A percentile compares a stretch with the other conserved stretches of the same genome.
phyloP scores from a whole-genome alignment of 106 monocot species.

The Allium sativum region DNA sequence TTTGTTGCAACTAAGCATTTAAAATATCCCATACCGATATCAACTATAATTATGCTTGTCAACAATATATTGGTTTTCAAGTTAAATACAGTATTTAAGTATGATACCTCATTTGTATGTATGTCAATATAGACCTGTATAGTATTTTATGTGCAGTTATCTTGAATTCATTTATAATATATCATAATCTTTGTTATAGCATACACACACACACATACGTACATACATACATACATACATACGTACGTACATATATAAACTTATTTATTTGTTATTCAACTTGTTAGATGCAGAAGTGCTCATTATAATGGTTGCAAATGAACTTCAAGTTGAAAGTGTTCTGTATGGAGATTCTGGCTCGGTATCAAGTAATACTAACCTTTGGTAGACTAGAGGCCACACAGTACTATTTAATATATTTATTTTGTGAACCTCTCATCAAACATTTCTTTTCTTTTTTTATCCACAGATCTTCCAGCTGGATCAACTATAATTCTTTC shows the following conservation, averaged over 20 bases:
- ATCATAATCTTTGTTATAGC: background rate
- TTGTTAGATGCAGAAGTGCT: slow-evolving; percentile 72
- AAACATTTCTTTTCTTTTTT: slow-evolving; percentile 3
- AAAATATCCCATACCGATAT: too few relatives aligned
- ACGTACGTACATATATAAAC: too few relatives aligned
- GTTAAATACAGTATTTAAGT: too few relatives aligned
- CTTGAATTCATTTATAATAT: background rate
- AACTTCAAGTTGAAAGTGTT: slow-evolving; percentile 82
- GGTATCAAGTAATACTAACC: slow-evolving; percentile 37
- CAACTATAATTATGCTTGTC: too few relatives aligned
- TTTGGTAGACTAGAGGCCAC: too few relatives aligned
- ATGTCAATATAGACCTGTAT: background rate
- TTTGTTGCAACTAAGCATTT: too few relatives aligned
- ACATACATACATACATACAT: too few relatives aligned
- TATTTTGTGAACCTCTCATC: background rate
- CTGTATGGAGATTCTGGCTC: slow-evolving; percentile 72
- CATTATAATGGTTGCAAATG: slow-evolving; percentile 93
- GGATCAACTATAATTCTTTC: slow-evolving; percentile 83
- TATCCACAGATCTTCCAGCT: slow-evolving; percentile 42
- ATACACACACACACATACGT: too few relatives aligned
- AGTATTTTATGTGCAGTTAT: background rate
- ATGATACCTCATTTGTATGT: too few relatives aligned
- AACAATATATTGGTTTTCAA: too few relatives aligned
- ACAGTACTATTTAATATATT: too few relatives aligned
- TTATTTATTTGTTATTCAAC: background rate